Evolutionary conservation across 2,329 filamentous ascomycete genomes (phyloP).

Genomic region (Cytospora chrysosperma): DNA sequence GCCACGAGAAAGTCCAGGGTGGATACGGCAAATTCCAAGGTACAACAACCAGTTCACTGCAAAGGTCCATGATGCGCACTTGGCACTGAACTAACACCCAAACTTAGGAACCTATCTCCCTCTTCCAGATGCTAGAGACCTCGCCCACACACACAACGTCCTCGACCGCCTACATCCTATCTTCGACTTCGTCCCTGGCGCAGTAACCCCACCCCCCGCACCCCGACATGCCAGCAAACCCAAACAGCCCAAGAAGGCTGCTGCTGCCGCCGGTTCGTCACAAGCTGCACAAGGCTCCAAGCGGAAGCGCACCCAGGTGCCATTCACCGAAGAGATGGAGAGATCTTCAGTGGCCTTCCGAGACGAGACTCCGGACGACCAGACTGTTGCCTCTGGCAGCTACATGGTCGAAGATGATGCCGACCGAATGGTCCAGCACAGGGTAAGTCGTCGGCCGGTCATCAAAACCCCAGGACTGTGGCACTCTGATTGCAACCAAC

Average conservation of each 20-base stretch:
- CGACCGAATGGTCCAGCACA: constrained; percentile 61
- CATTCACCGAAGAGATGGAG: constrained; percentile 63
- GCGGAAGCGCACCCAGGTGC: constrained; percentile 12
- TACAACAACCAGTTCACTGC: constrained; percentile 35
- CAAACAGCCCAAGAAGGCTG: constrained; percentile 68
- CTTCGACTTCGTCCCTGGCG: constrained; percentile 84
- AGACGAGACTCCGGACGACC: constrained; percentile 79
- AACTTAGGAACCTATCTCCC: constrained; percentile 89
- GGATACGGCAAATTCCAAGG: constrained; percentile 99
- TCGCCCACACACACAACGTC: constrained; percentile 85
- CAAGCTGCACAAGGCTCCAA: constrained; percentile 16
- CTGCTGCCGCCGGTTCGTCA: constrained; percentile 39
- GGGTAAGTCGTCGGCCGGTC: constrained; percentile 6
- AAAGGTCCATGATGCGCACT: too few species aligned
- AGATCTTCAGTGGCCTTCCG: constrained; percentile 28
- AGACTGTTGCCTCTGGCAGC: constrained; percentile 79
- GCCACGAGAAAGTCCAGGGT: constrained; percentile 96
- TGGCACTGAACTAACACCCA: constrained; percentile 22
- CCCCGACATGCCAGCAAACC: constrained; percentile 90
- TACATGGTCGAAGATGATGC: constrained; percentile 79
- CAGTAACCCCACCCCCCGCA: constrained; percentile 86
- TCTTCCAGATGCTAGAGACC: constrained; percentile 72
- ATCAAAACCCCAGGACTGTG: neutral
- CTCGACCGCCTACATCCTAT: constrained; percentile 81
- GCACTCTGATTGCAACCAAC: neutral